These are phyloP conservation scores for Curvularia sp. DNA, from an alignment of 2,329 filamentous ascomycete species.

Conservation along the genomic window DNA sequence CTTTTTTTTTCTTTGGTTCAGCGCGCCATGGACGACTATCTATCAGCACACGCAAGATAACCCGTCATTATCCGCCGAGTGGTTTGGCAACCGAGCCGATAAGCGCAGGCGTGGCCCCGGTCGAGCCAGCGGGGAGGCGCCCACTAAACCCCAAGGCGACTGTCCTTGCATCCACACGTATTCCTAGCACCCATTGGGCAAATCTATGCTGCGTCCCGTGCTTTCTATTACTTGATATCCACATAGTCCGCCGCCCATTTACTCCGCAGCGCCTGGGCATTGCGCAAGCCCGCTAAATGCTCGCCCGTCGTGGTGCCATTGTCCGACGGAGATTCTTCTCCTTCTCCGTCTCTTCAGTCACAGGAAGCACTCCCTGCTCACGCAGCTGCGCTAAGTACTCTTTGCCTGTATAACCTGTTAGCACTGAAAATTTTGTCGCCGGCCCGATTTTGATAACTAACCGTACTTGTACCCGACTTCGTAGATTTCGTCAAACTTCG, in stretches of 20 bases:
- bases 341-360: slow-evolving; percentile 60
- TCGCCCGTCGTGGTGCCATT: slow-evolving; percentile 57
- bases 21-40: slow-evolving; percentile 7
- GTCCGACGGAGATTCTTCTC: slow-evolving; percentile 59
- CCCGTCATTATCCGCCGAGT: slow-evolving; percentile 26
- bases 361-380: slow-evolving; percentile 76
- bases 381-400: slow-evolving; percentile 78
- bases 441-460: slow-evolving; percentile 10
- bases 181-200: slow-evolving; percentile 25
- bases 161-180: slow-evolving; percentile 22
- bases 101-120: slow-evolving; percentile 16
- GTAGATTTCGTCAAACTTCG: slow-evolving; percentile 97
- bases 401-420: slow-evolving; percentile 56
- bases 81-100: slow-evolving; percentile 16
- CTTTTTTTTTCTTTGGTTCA: neutral
- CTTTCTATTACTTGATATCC: slow-evolving; percentile 31
- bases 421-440: neutral
- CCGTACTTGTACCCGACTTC: slow-evolving; percentile 83
- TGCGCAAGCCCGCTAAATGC: slow-evolving; percentile 13
- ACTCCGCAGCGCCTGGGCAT: slow-evolving; percentile 18
- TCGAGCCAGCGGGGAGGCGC: slow-evolving; percentile 13
- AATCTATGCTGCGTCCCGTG: slow-evolving; percentile 21
- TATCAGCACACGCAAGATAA: slow-evolving; percentile 4
- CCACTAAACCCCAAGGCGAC: slow-evolving; percentile 23
- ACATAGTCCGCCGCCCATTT: slow-evolving; percentile 7